phyloP scores from a whole-genome alignment of 495 filamentous ascomycete species.

The Penicillium verhagenii region DNA sequence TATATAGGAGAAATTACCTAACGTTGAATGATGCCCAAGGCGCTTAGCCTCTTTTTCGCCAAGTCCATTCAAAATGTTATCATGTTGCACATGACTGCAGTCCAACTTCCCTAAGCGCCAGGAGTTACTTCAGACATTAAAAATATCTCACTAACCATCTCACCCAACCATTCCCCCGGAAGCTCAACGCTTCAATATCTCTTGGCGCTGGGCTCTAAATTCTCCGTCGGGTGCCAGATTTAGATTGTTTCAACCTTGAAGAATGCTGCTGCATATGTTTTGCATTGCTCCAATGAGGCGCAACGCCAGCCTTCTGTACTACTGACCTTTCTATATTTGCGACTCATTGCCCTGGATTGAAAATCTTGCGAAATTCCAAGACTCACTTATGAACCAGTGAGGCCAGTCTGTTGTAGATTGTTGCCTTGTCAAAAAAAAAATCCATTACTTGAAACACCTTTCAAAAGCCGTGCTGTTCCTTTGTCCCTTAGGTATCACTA shows the following conservation, averaged over 20 bases:
- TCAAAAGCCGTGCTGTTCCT: slow-evolving; percentile 1
- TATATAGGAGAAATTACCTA: neutral
- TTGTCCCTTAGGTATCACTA: slow-evolving; percentile 10
- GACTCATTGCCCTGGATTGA: slow-evolving; percentile 6
- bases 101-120: neutral
- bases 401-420: slow-evolving; percentile 2
- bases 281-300: slow-evolving; percentile 15
- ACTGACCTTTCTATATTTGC: slow-evolving; percentile 16
- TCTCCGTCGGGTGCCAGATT: slow-evolving; percentile 6
- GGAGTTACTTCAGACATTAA: neutral
- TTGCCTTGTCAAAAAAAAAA: neutral
- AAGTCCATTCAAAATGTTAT: neutral
- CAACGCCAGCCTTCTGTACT: slow-evolving; percentile 1
- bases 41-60: neutral
- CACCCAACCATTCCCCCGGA: slow-evolving; percentile 17
- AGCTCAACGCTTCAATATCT: slow-evolving; percentile 4
- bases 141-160: slow-evolving; percentile 10
- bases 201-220: neutral
- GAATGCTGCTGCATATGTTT: slow-evolving; percentile 6
- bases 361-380: neutral
- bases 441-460: neutral
- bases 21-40: neutral
- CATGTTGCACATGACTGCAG: neutral
- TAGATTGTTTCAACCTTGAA: slow-evolving; percentile 14
- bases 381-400: slow-evolving; percentile 5